phyloP scores from a whole-genome alignment of 2,329 filamentous ascomycete species.

The Teratosphaeria gauchensis region DNA sequence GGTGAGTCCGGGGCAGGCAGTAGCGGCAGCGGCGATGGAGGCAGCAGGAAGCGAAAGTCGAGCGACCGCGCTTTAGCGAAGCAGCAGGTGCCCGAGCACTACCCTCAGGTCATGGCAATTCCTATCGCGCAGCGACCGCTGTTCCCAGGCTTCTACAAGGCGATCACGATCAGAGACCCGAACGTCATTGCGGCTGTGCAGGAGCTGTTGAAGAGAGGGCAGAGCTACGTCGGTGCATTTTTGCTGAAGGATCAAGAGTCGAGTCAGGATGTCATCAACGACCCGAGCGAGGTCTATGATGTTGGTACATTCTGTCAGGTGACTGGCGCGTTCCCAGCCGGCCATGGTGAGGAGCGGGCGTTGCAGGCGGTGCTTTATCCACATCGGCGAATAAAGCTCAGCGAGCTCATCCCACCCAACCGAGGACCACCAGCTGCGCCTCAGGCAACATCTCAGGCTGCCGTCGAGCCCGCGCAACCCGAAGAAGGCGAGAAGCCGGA shows the following conservation, averaged over 20 bases:
- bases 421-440: conserved; percentile 34
- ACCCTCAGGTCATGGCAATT: conserved; percentile 95
- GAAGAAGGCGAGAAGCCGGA: conserved; percentile 35
- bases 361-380: conserved; percentile 93
- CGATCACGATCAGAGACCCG: conserved; percentile 88
- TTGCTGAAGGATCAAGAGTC: conserved; percentile 92
- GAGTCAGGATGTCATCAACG: conserved; percentile 89
- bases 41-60: conserved; percentile 59
- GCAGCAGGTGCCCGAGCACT: conserved; percentile 83
- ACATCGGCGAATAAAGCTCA: conserved; percentile 86
- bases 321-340: conserved; percentile 84
- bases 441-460: conserved; percentile 46
- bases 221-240: conserved; percentile 95
- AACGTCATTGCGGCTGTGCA: conserved; percentile 86
- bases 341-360: conserved; percentile 63
- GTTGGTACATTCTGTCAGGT: conserved; percentile 97
- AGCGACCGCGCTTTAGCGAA: conserved; percentile 64
- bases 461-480: conserved; percentile 15
- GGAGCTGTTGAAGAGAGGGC: conserved; percentile 92
- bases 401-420: conserved; percentile 64
- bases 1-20: conserved; percentile 33
- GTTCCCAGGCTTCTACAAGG: conserved; percentile 98
- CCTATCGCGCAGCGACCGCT: conserved; percentile 88
- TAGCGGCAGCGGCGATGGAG: conserved; percentile 38
- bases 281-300: conserved; percentile 82